Conservation (phyloP, 108 stramenopile genomes). For the Pinguiococcus pyrenoidosus region DNA sequence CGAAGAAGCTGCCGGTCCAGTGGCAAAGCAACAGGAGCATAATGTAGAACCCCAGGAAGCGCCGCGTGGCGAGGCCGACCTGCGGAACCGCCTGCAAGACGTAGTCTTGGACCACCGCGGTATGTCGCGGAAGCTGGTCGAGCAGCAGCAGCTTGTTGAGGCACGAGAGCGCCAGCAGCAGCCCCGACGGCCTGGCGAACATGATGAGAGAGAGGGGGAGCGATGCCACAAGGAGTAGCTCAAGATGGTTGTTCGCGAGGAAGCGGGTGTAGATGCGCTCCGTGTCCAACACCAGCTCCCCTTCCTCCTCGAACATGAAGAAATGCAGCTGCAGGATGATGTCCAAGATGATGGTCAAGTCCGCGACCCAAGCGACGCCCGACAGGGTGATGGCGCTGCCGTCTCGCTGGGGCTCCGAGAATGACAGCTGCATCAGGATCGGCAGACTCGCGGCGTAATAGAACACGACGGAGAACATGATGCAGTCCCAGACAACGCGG, state of each 20-base stretch:
- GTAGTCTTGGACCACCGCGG: too few relatives aligned
- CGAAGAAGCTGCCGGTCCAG: neutral
- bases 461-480: neutral
- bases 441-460: neutral
- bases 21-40: neutral
- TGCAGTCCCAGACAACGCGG: neutral
- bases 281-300: neutral
- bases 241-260: neutral
- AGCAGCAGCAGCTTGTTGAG: too few relatives aligned
- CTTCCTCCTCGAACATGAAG: neutral
- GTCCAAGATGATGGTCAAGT: neutral
- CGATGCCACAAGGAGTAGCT: neutral
- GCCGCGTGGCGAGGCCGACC: too few relatives aligned
- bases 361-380: neutral
- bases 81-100: too few relatives aligned
- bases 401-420: neutral
- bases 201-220: neutral
- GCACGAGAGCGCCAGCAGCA: neutral
- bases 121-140: too few relatives aligned
- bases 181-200: neutral
- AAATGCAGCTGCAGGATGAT: neutral
- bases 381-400: neutral
- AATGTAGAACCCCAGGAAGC: neutral
- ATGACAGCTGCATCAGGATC: neutral
- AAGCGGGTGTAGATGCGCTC: neutral